A percentile compares a stretch with the other conserved stretches of the same genome.
Evolutionary conservation across 108 stramenopile species (phyloP).

Genomic region (Fragilariopsis cylindrus): DNA sequence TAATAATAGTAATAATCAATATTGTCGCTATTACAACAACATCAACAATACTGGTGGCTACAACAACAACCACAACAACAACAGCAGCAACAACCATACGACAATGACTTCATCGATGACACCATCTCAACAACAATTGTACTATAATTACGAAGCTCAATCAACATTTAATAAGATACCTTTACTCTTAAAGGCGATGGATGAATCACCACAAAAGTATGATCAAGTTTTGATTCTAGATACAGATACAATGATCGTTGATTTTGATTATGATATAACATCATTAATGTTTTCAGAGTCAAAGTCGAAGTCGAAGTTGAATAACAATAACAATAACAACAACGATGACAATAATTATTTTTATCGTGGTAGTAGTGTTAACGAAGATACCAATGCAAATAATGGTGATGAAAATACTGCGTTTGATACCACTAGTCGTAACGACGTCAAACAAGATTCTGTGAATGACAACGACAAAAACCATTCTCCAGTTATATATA

Average conservation of each 20-base stretch:
- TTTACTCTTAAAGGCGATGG: conserved; percentile 22
- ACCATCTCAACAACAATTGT: not conserved
- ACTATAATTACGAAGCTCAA: conserved; percentile 21
- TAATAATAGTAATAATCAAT: not conserved
- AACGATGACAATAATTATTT: not conserved
- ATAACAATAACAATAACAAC: not conserved
- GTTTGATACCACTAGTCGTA: not conserved
- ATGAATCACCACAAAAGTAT: not conserved
- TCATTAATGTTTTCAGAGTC: not conserved
- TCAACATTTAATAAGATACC: conserved; percentile 44
- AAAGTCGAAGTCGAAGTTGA: not conserved
- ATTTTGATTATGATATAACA: conserved; percentile 34
- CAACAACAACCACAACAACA: not conserved
- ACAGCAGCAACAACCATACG: not conserved
- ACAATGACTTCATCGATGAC: not conserved
- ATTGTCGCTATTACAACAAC: not conserved
- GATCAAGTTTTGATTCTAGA: conserved; percentile 40
- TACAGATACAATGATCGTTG: conserved; percentile 45
- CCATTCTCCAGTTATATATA: not conserved
- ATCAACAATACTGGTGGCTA: not conserved
- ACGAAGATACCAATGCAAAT: not conserved
- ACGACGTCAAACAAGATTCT: not conserved
- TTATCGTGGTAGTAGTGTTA: too few species aligned
- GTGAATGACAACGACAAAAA: not conserved
- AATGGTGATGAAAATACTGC: not conserved